Evolutionary conservation across 345 rosid genomes (phyloP).

Genomic region (Citrus sp.): DNA sequence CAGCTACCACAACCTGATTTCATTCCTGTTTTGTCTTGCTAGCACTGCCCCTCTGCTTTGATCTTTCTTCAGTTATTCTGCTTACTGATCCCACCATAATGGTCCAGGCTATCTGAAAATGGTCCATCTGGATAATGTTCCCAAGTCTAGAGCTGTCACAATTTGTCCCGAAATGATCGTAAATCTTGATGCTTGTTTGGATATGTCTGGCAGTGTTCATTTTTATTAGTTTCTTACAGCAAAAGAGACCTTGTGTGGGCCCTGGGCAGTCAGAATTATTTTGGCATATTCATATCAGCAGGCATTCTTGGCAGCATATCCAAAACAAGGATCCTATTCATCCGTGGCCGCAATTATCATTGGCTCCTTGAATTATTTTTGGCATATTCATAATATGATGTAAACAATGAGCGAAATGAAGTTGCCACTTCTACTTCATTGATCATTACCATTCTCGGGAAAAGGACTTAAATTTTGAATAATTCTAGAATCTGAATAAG

Average conservation of each 20-base stretch:
- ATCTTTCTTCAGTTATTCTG: background rate
- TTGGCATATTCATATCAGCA: background rate
- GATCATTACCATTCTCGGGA: no score
- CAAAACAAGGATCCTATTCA: background rate
- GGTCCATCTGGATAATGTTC: background rate
- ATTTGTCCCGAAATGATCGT: background rate
- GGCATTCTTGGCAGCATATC: background rate
- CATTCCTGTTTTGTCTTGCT: background rate
- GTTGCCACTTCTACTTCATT: no score
- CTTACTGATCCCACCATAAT: background rate
- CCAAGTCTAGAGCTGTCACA: background rate
- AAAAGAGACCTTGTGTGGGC: no score
- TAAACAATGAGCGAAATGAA: no score
- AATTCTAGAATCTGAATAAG: no score
- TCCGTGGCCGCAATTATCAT: no score
- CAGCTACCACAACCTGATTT: background rate
- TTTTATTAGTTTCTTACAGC: no score
- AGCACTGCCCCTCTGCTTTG: background rate
- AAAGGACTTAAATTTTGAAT: no score
- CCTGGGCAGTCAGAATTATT: background rate
- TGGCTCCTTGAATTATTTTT: no score
- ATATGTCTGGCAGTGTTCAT: background rate
- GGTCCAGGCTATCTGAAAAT: background rate
- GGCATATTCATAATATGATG: no score
- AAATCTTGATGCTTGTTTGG: background rate